Conservation (phyloP, 768 basidiomycete genomes). For the Nidula microcarpa region DNA sequence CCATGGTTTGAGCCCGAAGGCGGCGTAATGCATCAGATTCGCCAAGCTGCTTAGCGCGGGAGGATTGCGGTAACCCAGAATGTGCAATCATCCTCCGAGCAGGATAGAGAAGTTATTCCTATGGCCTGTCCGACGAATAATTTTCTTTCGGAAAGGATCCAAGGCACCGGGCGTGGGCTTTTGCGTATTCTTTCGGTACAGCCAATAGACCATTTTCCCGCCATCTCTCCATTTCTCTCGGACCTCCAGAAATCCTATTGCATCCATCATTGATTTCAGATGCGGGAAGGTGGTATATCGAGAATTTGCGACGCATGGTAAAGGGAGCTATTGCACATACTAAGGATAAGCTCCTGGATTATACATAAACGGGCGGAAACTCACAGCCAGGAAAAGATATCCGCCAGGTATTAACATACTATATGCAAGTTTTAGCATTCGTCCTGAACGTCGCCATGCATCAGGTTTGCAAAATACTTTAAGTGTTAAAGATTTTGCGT, state of each 20-base stretch:
- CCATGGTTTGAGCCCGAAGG: too few species aligned
- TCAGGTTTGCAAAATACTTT: neutral
- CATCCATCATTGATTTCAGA: constrained; percentile 52
- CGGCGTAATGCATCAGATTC: too few species aligned
- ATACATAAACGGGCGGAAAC: constrained; percentile 16
- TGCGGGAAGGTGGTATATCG: constrained; percentile 69
- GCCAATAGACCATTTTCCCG: constrained; percentile 87
- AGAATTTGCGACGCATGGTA: constrained; percentile 83
- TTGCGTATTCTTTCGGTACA: constrained; percentile 51
- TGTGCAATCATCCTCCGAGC: constrained; percentile 6
- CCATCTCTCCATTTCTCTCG: constrained; percentile 58
- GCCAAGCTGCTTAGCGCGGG: too few species aligned
- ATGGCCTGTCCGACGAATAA: constrained; percentile 52
- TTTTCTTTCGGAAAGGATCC: constrained; percentile 41
- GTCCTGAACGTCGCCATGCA: constrained; percentile 37
- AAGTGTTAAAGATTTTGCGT: neutral
- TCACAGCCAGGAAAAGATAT: constrained; percentile 67
- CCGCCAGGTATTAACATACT: constrained; percentile 52
- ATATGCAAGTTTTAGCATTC: constrained; percentile 66
- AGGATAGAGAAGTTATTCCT: constrained; percentile 77
- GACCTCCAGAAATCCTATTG: constrained; percentile 61
- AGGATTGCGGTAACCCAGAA: too few species aligned
- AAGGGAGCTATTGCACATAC: constrained; percentile 58
- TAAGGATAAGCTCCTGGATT: neutral
- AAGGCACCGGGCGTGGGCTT: neutral